Evolutionary conservation across 2,329 filamentous ascomycete species (phyloP).

Genomic region (Colletotrichum sp.): DNA sequence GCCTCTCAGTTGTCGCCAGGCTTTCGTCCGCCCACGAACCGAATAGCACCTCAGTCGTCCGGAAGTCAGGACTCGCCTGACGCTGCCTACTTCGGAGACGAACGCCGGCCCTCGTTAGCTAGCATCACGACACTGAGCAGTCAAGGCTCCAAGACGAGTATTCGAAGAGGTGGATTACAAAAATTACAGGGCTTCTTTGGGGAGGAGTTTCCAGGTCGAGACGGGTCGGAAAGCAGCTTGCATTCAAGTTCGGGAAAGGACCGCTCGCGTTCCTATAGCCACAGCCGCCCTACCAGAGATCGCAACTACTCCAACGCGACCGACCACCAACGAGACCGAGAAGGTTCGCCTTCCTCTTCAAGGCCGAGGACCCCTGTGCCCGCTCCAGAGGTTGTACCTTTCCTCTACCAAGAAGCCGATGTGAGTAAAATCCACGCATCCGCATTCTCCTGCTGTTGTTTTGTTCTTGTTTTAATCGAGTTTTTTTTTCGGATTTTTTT

Average conservation of each 20-base stretch:
- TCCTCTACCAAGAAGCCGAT: constrained; percentile 88
- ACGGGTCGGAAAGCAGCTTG: constrained; percentile 76
- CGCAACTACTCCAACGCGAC: constrained; percentile 82
- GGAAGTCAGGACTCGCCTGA: constrained; percentile 66
- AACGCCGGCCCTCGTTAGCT: constrained; percentile 84
- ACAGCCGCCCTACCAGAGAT: constrained; percentile 64
- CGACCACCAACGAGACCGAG: constrained; percentile 66
- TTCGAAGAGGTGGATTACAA: constrained; percentile 74
- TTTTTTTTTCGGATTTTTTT: constrained; percentile 18
- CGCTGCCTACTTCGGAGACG: constrained; percentile 67
- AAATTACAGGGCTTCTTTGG: constrained; percentile 93
- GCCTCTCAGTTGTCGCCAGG: constrained; percentile 73
- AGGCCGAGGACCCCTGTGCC: constrained; percentile 85
- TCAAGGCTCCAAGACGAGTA: constrained; percentile 77
- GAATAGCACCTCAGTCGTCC: constrained; percentile 41
- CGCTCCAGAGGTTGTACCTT: constrained; percentile 95
- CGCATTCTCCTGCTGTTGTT: constrained; percentile 17
- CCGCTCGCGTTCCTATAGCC: constrained; percentile 67
- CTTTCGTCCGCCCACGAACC: constrained; percentile 51
- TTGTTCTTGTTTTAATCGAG: not conserved
- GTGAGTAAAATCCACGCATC: constrained; percentile 52
- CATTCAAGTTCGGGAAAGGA: constrained; percentile 59
- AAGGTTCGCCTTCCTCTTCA: constrained; percentile 77
- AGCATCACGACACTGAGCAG: constrained; percentile 88
- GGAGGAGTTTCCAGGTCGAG: constrained; percentile 79